Base-by-base conservation (phyloP, 1,284 basidiomycete genomes). In the Moesziomyces antarcticus region DNA sequence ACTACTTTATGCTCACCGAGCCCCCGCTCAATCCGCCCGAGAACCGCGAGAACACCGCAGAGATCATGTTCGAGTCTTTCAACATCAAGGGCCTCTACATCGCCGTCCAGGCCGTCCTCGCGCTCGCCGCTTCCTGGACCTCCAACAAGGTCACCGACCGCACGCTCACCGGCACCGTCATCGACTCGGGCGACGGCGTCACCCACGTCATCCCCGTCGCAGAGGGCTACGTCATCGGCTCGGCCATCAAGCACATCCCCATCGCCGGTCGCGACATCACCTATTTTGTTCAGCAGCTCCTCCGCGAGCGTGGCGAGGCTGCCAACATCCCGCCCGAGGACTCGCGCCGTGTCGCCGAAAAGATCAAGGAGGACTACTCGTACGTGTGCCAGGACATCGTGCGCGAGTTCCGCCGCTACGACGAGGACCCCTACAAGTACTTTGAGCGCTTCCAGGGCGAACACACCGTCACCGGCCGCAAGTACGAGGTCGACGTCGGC, bases 341-440 rank as follows among this genome's bases (percentile, higher is more conserved):
- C 84, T 94, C 96, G 78, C 85, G 98, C 50, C 89, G 90, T 72
- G 90, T 98, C 18, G 95, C 97, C 20, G 89, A 93, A 66, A 95
- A 91, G 85, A 93, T 99, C 82, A 99, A 99, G 87, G 97, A 99
- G 87, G 93, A 95, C 84, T 97, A 95, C 86, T 69, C 92, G 79
- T 99, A 99, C 84, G 94, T 98, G 45, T 99, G 97, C 85, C 95
- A 98, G 85, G 97, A 99, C 85, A 98, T 99, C 81, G 96, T 99
- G 72, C 92, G 94, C 86, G 97, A 99, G 87, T 97, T 99, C 85
- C 90, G 94, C 81, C 97, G 98, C 86, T 99, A 95, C 85, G 97
- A 99, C 84, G 89, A 90, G 61, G 96, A 99, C 82, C 97, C 96
- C 3, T 92, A 92, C 87, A 97, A 96, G 86, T 92, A 94, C 87